Evolutionary conservation across 1,284 basidiomycete genomes (phyloP).

Genomic region (Wallemia mellicola): DNA sequence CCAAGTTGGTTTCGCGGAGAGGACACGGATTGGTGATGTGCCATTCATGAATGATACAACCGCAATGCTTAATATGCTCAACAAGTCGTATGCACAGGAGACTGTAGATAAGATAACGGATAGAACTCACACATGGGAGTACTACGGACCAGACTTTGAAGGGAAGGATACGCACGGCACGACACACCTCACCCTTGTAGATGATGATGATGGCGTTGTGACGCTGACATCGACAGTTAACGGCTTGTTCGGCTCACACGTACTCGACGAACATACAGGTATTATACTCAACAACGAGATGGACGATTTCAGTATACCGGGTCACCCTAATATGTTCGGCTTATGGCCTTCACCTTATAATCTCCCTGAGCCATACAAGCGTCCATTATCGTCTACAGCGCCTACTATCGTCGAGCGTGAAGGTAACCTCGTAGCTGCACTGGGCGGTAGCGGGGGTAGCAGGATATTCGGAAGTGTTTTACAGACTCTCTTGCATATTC

Average conservation of each 20-base stretch:
- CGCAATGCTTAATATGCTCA: slow-evolving; percentile 34
- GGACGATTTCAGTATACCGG: slow-evolving; percentile 69
- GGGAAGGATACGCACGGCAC: slow-evolving; percentile 56
- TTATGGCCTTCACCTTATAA: slow-evolving; percentile 64
- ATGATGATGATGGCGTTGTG: slow-evolving; percentile 55
- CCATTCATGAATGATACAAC: slow-evolving; percentile 26
- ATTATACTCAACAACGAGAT: slow-evolving; percentile 73
- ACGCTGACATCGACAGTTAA: slow-evolving; percentile 67
- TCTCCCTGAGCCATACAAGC: slow-evolving; percentile 56
- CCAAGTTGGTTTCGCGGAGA: slow-evolving; percentile 17
- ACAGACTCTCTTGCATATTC: slow-evolving; percentile 50
- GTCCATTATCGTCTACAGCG: slow-evolving; percentile 52
- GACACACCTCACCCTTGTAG: slow-evolving; percentile 51
- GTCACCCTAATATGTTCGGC: slow-evolving; percentile 48
- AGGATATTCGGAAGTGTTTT: slow-evolving; percentile 53
- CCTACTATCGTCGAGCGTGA: slow-evolving; percentile 54
- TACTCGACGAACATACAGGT: slow-evolving; percentile 56
- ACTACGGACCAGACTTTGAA: slow-evolving; percentile 60
- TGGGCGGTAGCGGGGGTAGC: slow-evolving; percentile 65
- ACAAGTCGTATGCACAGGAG: slow-evolving; percentile 32
- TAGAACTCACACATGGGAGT: slow-evolving; percentile 40
- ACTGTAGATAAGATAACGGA: slow-evolving; percentile 39
- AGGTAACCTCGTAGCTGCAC: slow-evolving; percentile 34
- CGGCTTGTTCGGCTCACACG: slow-evolving; percentile 49
- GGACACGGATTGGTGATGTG: slow-evolving; percentile 55